These are phyloP conservation scores for Leccinum subatratum DNA, from an alignment of 1,284 basidiomycete genomes.

Conservation along the genomic window DNA sequence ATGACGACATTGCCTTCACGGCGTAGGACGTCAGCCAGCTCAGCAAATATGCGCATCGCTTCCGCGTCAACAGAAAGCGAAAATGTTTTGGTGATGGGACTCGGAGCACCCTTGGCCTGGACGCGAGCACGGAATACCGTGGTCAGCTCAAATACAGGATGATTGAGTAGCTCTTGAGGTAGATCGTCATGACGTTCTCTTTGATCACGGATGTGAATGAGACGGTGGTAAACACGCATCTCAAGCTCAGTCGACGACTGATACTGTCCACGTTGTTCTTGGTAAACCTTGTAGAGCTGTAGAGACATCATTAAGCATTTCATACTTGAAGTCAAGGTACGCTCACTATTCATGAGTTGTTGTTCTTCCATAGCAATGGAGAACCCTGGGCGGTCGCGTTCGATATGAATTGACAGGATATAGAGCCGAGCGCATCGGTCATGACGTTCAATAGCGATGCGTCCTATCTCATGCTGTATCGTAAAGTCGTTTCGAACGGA, in stretches of 20 bases:
- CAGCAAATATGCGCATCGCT: conserved; percentile 65
- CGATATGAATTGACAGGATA: conserved; percentile 79
- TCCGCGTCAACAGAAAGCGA: conserved; percentile 54
- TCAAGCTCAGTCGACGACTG: conserved; percentile 84
- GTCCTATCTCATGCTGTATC: conserved; percentile 81
- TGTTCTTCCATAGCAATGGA: conserved; percentile 78
- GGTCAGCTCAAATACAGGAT: conserved; percentile 78
- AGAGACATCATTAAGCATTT: conserved; percentile 4
- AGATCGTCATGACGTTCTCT: conserved; percentile 78
- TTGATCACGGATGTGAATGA: conserved; percentile 85
- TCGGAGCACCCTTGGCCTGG: conserved; percentile 73
- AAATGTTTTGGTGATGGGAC: conserved; percentile 68
- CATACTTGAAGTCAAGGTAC: not conserved
- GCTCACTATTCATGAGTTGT: conserved; percentile 84
- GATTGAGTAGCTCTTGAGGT: conserved; percentile 64
- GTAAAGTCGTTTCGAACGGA: conserved; percentile 92
- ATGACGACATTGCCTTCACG: conserved; percentile 59
- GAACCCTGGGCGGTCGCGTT: conserved; percentile 58
- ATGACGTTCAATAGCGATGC: conserved; percentile 82
- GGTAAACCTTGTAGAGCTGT: conserved; percentile 87
- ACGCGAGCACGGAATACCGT: conserved; percentile 77
- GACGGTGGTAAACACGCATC: conserved; percentile 91
- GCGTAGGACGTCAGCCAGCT: conserved; percentile 51
- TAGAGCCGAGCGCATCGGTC: conserved; percentile 94
- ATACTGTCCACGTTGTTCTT: conserved; percentile 69